These are phyloP conservation scores for Calonectria ilicicola DNA, from an alignment of 2,329 filamentous ascomycete species.

Conservation along the genomic window DNA sequence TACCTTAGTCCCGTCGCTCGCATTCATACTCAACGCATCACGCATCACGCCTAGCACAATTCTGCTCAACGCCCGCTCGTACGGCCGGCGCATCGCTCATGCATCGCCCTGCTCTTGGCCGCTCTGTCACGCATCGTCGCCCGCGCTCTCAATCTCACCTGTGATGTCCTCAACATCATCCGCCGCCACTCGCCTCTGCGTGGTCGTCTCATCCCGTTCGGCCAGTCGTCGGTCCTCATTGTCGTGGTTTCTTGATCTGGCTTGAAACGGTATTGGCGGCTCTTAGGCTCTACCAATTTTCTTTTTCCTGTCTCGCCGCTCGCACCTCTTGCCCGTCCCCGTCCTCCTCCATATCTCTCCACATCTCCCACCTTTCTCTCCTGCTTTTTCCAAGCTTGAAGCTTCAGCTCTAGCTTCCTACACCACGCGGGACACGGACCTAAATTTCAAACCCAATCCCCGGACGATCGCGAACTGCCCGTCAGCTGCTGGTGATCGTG, in stretches of 20 bases:
- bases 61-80: background rate
- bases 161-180: constrained; percentile 13
- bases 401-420: background rate
- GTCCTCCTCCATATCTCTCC: background rate
- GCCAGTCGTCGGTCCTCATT: background rate
- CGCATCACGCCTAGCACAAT: background rate
- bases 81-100: constrained; percentile 2
- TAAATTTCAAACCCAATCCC: constrained; percentile 6
- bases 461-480: constrained; percentile 3
- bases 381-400: background rate
- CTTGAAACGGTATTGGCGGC: constrained; percentile 10
- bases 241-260: background rate
- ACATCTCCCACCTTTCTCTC: background rate
- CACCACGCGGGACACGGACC: constrained; percentile 14
- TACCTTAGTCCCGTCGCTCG: constrained; percentile 1
- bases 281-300: constrained; percentile 1
- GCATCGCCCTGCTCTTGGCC: background rate
- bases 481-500: constrained; percentile 7
- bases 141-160: background rate
- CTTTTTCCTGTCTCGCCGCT: background rate
- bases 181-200: background rate
- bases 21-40: constrained; percentile 9
- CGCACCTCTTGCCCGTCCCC: background rate
- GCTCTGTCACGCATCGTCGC: constrained; percentile 3
- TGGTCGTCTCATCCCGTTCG: background rate